These are phyloP conservation scores for Metschnikowia reukaufii DNA, from an alignment of 805 yeast species.

Conservation along the genomic window DNA sequence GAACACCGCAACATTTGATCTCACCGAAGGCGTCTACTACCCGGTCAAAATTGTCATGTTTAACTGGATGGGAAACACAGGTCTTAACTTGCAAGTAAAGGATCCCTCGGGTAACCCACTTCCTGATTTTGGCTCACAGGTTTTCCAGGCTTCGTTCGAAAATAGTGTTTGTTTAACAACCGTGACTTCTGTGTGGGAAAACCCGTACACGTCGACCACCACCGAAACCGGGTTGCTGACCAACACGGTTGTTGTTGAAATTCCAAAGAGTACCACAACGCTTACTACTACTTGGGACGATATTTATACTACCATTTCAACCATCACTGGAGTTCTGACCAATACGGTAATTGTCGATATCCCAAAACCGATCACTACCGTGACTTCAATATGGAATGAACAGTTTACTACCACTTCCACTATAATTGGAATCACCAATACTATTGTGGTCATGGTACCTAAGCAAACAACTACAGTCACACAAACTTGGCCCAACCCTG, in stretches of 20 bases:
- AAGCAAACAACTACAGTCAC: no score
- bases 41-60: conserved; percentile 19
- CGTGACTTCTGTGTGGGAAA: conserved; percentile 6
- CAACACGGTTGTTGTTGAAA: conserved; percentile 15
- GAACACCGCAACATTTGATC: conserved; percentile 11
- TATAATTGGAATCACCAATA: no score
- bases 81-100: conserved; percentile 8
- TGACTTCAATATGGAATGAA: no score
- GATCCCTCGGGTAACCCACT: conserved; percentile 7
- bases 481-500: no score
- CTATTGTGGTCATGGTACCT: no score
- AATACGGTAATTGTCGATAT: no score
- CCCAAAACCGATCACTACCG: no score
- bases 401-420: no score
- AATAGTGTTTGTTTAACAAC: conserved; percentile 10
- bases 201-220: conserved; percentile 10
- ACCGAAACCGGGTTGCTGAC: conserved; percentile 1
- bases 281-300: conserved; percentile 13
- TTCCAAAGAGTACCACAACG: conserved; percentile 12
- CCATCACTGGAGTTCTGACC: conserved; percentile 9
- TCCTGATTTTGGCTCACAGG: conserved; percentile 10
- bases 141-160: conserved; percentile 10
- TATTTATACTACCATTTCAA: conserved; percentile 7
- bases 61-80: conserved; percentile 18
- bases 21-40: conserved; percentile 13